Percentiles rank a stretch among this genome's conserved stretches.
These are phyloP conservation scores for Trametes maxima DNA, from an alignment of 768 basidiomycete genomes.

Conservation along the genomic window DNA sequence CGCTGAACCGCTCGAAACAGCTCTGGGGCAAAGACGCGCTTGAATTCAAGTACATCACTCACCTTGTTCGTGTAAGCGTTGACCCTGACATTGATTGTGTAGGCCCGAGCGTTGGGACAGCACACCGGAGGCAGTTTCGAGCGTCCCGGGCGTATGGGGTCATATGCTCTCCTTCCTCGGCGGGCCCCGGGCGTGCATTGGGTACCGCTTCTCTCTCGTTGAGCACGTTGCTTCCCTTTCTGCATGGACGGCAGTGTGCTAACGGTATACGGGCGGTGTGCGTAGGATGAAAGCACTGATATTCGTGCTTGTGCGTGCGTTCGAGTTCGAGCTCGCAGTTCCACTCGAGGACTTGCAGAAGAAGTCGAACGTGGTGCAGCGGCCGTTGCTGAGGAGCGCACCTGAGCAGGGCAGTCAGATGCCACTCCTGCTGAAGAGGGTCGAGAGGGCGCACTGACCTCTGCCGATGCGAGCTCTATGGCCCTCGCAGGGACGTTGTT, in stretches of 20 bases:
- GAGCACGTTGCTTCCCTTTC: slow-evolving; percentile 46
- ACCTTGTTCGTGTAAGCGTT: not conserved
- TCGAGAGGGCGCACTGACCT: slow-evolving; percentile 44
- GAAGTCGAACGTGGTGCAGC: slow-evolving; percentile 26
- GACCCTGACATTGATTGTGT: not conserved
- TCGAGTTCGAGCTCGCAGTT: slow-evolving; percentile 36
- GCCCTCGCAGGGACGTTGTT: not conserved
- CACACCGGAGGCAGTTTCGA: slow-evolving; percentile 44
- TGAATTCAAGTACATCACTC: slow-evolving; percentile 51
- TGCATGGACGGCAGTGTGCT: not conserved
- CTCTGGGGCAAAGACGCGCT: slow-evolving; percentile 66
- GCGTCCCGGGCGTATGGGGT: slow-evolving; percentile 63
- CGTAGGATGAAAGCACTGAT: slow-evolving; percentile 37
- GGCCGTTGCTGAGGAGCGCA: slow-evolving; percentile 27
- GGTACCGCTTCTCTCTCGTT: slow-evolving; percentile 62
- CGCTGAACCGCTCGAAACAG: slow-evolving; percentile 51
- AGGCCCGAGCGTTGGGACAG: slow-evolving; percentile 68
- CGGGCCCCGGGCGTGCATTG: slow-evolving; percentile 69
- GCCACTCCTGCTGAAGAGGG: slow-evolving; percentile 29
- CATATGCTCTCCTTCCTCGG: slow-evolving; percentile 64
- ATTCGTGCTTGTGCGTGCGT: slow-evolving; percentile 35
- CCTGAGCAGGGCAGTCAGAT: slow-evolving; percentile 23
- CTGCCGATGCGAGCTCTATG: too few species aligned
- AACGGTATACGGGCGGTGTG: not conserved
- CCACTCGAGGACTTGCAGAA: slow-evolving; percentile 26